Evolutionary conservation across 2,329 filamentous ascomycete species (phyloP), one percentile per base, ranked within the genome.

Genomic region (Colletotrichum tamarilloi): DNA sequence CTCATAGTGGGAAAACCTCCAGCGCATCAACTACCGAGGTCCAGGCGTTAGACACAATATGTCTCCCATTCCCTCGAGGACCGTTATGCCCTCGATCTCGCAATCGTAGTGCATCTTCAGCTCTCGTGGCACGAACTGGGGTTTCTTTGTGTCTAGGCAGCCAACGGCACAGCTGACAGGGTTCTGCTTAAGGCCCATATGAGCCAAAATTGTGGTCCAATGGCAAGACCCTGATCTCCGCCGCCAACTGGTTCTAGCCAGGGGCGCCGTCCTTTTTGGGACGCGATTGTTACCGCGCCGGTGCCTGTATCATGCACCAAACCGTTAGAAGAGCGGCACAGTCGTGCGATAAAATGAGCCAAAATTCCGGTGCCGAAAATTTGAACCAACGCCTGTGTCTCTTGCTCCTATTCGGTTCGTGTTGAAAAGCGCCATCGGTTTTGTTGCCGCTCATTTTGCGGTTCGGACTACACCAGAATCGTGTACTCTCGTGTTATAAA

Each of bases 261-360:
- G 62, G 67, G 67, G 22, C 8, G 26, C 42, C 30, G 49, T n/a
- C 53, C 55, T 28, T 32, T 35, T 64, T 53, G 60, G 59, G 30
- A 59, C 19, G 14, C 26, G 42, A 42, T 26, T 59, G 42, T 49
- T 26, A 46, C 46, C 55, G 62, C 28, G 60, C 38, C 49, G 53
- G 35, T 64, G 46, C 66, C 46, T 59, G 53, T 19, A 24, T 53
- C 42, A 42, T 70, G 53, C 26, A 46, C n/a, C 56, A 35, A 19
- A 35, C 57, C 16, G 32, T 71, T 65, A 26, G 35, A 49, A 49
- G 42, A 67, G 67, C 57, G 69, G 65, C 69, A 68, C 66, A 64
- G 70, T 55, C 55, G 46, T 38, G 59, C 38, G 22, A 73, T 60
- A 64, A 69, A 59, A 70, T 69, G 70, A 73, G 46, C 55, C 32